Conservation (phyloP, 2,329 filamentous ascomycete species). For the Podosphaera aphanis region DNA sequence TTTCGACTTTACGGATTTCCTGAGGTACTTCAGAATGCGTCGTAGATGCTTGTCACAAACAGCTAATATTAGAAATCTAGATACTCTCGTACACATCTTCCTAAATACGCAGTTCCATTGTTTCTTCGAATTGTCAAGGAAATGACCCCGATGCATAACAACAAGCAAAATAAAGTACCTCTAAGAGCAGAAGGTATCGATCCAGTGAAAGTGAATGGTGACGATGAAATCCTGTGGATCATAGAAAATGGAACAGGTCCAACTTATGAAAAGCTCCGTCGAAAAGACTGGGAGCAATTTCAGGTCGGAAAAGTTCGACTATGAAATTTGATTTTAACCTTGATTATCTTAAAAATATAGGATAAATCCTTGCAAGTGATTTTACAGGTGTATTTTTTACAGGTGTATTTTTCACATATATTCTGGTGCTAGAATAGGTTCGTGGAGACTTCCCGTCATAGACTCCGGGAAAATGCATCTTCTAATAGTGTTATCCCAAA, state of each 20-base stretch:
- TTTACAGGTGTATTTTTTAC: too few species aligned
- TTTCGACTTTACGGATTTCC: slow-evolving; percentile 37
- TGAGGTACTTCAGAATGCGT: slow-evolving; percentile 20
- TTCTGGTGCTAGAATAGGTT: too few species aligned
- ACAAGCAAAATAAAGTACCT: slow-evolving; percentile 59
- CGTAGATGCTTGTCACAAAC: background rate
- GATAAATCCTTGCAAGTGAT: too few species aligned
- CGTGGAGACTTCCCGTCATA: too few species aligned
- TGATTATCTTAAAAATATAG: too few species aligned
- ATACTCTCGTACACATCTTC: slow-evolving; percentile 34
- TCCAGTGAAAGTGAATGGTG: slow-evolving; percentile 21
- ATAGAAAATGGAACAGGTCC: slow-evolving; percentile 30
- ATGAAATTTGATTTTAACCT: background rate
- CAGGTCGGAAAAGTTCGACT: slow-evolving; percentile 1
- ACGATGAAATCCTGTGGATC: slow-evolving; percentile 28
- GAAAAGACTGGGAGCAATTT: slow-evolving; percentile 2
- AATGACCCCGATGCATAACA: slow-evolving; percentile 44
- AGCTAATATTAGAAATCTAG: slow-evolving; percentile 10
- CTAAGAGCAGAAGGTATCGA: slow-evolving; percentile 44
- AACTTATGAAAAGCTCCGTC: slow-evolving; percentile 9
- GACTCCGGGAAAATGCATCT: too few species aligned
- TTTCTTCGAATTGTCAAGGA: slow-evolving; percentile 41
- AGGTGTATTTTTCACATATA: too few species aligned
- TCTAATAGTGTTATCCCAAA: too few species aligned
- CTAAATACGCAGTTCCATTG: slow-evolving; percentile 51